phyloP scores from a whole-genome alignment of 2,329 filamentous ascomycete genomes.

The Botrytis squamosa region DNA sequence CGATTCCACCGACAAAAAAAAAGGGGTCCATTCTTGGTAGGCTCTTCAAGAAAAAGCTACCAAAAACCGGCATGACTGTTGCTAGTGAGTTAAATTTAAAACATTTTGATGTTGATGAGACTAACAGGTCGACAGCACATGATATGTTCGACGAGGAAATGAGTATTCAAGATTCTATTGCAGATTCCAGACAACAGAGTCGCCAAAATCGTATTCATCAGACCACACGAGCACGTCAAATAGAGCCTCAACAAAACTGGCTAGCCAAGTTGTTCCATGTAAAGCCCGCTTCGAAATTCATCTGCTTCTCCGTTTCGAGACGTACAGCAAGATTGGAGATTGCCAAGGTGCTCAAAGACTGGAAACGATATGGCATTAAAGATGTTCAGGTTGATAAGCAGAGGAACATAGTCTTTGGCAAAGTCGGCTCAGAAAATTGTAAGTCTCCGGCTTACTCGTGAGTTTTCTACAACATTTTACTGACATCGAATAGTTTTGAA shows the following conservation, averaged over 20 bases:
- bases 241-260: conserved; percentile 77
- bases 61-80: conserved; percentile 35
- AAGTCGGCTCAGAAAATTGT: conserved; percentile 77
- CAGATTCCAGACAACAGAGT: conserved; percentile 29
- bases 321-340: conserved; percentile 76
- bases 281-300: conserved; percentile 72
- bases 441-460: conserved; percentile 42
- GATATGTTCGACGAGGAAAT: conserved; percentile 34
- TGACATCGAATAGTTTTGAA: conserved; percentile 59
- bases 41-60: conserved; percentile 36
- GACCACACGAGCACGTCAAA: conserved; percentile 43
- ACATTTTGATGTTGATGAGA: neutral
- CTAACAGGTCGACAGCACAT: conserved; percentile 24
- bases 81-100: conserved; percentile 30
- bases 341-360: conserved; percentile 67
- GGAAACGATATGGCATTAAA: conserved; percentile 62
- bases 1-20: conserved; percentile 29
- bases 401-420: conserved; percentile 75
- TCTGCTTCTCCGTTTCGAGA: conserved; percentile 74
- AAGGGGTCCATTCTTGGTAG: conserved; percentile 36
- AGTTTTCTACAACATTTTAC: conserved; percentile 16
- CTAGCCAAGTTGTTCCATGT: conserved; percentile 84
- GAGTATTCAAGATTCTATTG: conserved; percentile 33
- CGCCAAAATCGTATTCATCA: conserved; percentile 11
- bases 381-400: conserved; percentile 77